phyloP scores from a whole-genome alignment of 345 rosid genomes.

The Boechera stricta region DNA sequence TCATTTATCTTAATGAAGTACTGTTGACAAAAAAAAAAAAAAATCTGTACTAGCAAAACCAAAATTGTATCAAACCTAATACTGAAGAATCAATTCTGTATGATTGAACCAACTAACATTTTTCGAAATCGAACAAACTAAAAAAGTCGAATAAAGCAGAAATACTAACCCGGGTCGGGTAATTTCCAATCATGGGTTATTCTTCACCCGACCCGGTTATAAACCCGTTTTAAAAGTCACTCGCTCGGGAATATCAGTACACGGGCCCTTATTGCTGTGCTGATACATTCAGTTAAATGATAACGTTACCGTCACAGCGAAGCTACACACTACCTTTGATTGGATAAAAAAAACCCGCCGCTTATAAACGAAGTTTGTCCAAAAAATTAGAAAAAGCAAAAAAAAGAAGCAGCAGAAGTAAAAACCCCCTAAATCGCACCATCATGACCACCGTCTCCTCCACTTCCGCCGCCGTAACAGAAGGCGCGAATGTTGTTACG shows the following conservation, averaged over 20 bases:
- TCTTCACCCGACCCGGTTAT: neutral
- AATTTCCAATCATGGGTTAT: neutral
- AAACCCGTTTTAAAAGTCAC: conserved; percentile 44
- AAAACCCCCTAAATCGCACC: conserved; percentile 20
- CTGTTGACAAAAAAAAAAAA: too few relatives aligned
- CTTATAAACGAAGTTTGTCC: conserved; percentile 41
- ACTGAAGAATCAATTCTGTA: neutral
- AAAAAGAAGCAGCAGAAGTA: neutral
- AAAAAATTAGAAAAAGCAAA: neutral
- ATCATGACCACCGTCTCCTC: conserved; percentile 41
- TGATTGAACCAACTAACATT: neutral
- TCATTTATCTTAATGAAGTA: too few relatives aligned
- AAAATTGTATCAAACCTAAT: neutral
- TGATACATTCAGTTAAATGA: conserved; percentile 37
- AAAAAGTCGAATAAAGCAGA: neutral
- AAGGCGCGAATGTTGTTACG: conserved; percentile 21
- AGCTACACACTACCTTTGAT: conserved; percentile 20
- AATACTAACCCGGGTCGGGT: conserved; percentile 5
- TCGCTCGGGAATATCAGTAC: conserved; percentile 35
- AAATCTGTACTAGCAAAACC: neutral
- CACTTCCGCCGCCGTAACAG: conserved; percentile 36
- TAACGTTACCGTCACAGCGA: conserved; percentile 38
- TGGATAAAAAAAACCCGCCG: conserved; percentile 2
- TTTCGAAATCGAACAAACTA: neutral
- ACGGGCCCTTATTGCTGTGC: conserved; percentile 35